Percentiles rank a stretch among this genome's conserved stretches.
Evolutionary conservation across 139 green algal genomes (phyloP).

Genomic region (Bryopsis sp.): DNA sequence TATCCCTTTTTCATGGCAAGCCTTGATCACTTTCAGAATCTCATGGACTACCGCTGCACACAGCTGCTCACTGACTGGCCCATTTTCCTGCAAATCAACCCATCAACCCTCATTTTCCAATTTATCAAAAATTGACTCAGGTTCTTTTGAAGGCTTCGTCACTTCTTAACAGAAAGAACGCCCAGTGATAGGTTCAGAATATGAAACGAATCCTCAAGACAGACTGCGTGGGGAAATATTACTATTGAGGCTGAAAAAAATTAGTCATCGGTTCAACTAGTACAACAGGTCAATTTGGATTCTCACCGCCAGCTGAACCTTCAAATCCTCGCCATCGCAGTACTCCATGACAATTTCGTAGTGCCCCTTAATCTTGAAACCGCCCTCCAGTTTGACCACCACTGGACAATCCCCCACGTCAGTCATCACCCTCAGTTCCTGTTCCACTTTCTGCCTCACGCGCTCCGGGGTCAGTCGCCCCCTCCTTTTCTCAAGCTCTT

Average conservation of each 20-base stretch:
- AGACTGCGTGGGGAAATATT: too few relatives aligned
- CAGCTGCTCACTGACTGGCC: not conserved
- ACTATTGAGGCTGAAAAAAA: too few relatives aligned
- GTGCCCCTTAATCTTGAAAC: too few relatives aligned
- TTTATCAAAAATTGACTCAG: too few relatives aligned
- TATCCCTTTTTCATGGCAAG: conserved; percentile 3
- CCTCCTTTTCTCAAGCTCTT: not conserved
- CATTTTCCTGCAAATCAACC: not conserved
- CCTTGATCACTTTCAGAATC: conserved; percentile 3
- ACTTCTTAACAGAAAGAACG: too few relatives aligned
- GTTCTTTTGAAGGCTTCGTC: too few relatives aligned
- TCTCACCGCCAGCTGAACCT: not conserved
- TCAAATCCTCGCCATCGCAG: conserved; percentile 9
- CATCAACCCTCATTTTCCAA: too few relatives aligned
- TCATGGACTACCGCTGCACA: not conserved
- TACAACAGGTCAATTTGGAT: too few relatives aligned
- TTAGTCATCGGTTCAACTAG: too few relatives aligned
- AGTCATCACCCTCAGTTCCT: not conserved
- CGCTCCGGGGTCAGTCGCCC: conserved; percentile 1
- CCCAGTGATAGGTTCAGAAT: too few relatives aligned
- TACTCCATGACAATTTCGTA: conserved; percentile 13
- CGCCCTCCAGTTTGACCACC: not conserved
- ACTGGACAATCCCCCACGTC: not conserved
- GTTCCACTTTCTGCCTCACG: not conserved
- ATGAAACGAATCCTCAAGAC: too few relatives aligned